These are phyloP conservation scores for Aspergillus melleus DNA, from an alignment of 2,329 filamentous ascomycete species.

Conservation along the genomic window DNA sequence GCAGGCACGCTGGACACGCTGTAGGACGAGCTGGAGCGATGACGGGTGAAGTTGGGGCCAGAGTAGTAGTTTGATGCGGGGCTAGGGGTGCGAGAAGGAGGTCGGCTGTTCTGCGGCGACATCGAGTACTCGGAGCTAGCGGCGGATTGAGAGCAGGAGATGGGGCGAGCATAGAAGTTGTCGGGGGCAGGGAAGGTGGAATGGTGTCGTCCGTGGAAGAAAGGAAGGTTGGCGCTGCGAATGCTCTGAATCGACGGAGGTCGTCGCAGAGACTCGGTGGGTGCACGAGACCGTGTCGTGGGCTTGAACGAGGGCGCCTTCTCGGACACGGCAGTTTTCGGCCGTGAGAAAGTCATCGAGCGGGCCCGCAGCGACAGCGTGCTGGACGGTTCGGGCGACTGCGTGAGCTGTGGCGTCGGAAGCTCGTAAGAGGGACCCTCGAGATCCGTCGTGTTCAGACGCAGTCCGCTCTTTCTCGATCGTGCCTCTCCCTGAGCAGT, in stretches of 20 bases:
- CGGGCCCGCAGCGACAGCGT: constrained; percentile 20
- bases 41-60: constrained; percentile 17
- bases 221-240: constrained; percentile 22
- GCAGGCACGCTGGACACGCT: constrained; percentile 24
- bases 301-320: constrained; percentile 5
- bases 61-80: constrained; percentile 23
- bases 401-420: constrained; percentile 22
- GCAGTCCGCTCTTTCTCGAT: not conserved
- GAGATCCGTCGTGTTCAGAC: not conserved
- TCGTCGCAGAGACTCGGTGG: constrained; percentile 20
- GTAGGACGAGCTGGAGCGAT: constrained; percentile 23
- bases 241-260: constrained; percentile 28
- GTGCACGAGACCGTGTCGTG: constrained; percentile 12
- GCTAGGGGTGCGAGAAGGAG: constrained; percentile 20
- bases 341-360: constrained; percentile 26
- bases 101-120: constrained; percentile 12
- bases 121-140: constrained; percentile 17
- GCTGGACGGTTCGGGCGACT: constrained; percentile 22
- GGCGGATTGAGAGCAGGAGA: constrained; percentile 20
- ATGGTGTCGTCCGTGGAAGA: constrained; percentile 16
- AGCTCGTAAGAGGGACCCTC: constrained; percentile 15
- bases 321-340: constrained; percentile 24
- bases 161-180: constrained; percentile 16
- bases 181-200: constrained; percentile 9
- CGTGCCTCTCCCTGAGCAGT: constrained; percentile 4